A percentile compares a stretch with the other conserved stretches of the same genome.
These are phyloP conservation scores for Russula earlei DNA, from an alignment of 768 basidiomycete genomes.

Conservation along the genomic window DNA sequence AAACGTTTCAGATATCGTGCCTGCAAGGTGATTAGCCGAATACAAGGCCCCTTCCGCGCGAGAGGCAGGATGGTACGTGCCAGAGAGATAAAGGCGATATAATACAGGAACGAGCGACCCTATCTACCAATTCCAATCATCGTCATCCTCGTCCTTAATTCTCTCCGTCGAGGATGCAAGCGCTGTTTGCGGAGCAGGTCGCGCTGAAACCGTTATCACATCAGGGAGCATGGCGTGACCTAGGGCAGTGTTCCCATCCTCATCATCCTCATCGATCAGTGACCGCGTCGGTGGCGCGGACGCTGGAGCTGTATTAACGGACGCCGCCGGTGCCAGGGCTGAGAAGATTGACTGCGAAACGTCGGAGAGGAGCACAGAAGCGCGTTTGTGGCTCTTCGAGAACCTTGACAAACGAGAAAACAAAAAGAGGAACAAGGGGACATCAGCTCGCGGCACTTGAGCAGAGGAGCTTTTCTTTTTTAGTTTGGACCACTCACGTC, in stretches of 20 bases:
- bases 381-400: constrained; percentile 57
- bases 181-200: not conserved
- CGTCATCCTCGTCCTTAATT: constrained; percentile 10
- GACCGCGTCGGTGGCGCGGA: constrained; percentile 1
- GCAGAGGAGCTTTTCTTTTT: not conserved
- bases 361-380: constrained; percentile 55
- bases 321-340: constrained; percentile 24
- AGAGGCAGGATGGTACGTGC: not conserved
- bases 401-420: constrained; percentile 34
- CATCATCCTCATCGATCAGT: constrained; percentile 15
- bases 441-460: not conserved
- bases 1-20: too few relatives aligned
- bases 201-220: not conserved
- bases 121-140: constrained; percentile 21
- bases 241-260: not conserved
- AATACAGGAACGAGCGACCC: not conserved
- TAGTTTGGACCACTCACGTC: constrained; percentile 36
- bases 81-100: not conserved
- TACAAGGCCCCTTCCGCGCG: too few relatives aligned
- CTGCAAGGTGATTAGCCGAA: too few relatives aligned
- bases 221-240: constrained; percentile 1
- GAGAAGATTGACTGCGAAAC: constrained; percentile 46
- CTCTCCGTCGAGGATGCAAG: not conserved
- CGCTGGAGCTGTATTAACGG: constrained; percentile 17
- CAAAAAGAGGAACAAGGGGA: not conserved